Base-by-base conservation (phyloP, 2,329 filamentous ascomycete genomes). In the Fusarium pilosicola region DNA sequence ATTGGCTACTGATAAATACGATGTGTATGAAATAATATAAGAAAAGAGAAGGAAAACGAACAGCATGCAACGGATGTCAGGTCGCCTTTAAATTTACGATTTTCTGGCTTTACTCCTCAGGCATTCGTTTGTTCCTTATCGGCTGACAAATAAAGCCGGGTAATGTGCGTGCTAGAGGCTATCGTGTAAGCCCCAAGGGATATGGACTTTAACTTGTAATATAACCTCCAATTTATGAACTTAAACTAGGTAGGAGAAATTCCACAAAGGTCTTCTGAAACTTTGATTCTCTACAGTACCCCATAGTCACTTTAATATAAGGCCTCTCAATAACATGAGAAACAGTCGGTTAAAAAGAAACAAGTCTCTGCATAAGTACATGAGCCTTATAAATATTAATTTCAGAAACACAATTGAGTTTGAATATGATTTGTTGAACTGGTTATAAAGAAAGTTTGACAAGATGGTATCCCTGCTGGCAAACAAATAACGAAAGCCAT, bases 401-500 rank as follows among this genome's bases (percentile, higher is more conserved):
- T 26, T 41, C 18, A 54, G 36, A 41, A 41, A 55, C 36, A 41
- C 26, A 39, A n/a, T 28, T 28, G 34, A 28, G 20, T 55, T 28
- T 30, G 20, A 55, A 41, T 18, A 42, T 41, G 51, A 55, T 55
- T 41, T 55, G 15, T 30, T 42, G 15, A 42, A 55, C 15, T 42
- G 51, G 36, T 36, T 22, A 18, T 48, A 58, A 54, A 39, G 34
- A 28, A 30, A 52, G 34, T 54, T 54, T 20, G 26, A 12, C 24
- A 42, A 55, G 30, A 26, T 52, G 8, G 49, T 39, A 51, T 51
- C 48, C 30, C 34, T 58, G 18, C 30, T 38, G 65, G 34, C 20
- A 65, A 67, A 60, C 38, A 49, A 18, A 39, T 39, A 32, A 66
- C 26, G 55, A 68, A 68, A 57, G 44, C 42, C 55, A 56, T 58